Evolutionary conservation across 1,284 basidiomycete genomes (phyloP), one percentile per base, ranked within the genome.

Genomic region (Cutaneotrichosporon sp.): DNA sequence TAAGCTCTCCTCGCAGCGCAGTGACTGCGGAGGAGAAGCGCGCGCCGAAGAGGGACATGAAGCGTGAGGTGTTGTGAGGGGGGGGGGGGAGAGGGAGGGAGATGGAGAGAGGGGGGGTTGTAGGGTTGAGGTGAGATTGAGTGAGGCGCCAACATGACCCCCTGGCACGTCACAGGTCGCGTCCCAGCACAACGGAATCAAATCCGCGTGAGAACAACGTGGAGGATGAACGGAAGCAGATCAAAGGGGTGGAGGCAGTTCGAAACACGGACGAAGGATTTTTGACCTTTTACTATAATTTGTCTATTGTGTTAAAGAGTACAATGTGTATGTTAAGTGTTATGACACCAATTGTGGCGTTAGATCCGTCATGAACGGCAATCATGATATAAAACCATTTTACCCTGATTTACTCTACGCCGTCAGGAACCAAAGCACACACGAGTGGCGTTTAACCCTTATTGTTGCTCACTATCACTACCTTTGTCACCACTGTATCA

Each of bases 21-120:
- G 79, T 80, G 63, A 81, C 81, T 26, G 77, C 80, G 38, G 77
- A 76, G 21, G 76, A 74, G 61, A 80, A 72, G 47, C 75, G 68
- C 26, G 76, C 71, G 62, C 76, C 66, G 47, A 67, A 67, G 30
- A 65, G 26, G 42, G 66, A 67, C 66, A 67, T 67, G 38, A 55
- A 30, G 58, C 14, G 51, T 6, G 55, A 32, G 36, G 32, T n/a
- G 30, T 26, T 21, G 18, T 42, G 57, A 47, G 51, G 32, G 2
- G 31, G 51, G 32, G 2, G 31, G 22, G 11, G 26, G 16, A 18
- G 7, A 14, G 7, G 16, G 8, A 14, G 46, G 46, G 46, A 3
- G 46, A 47, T 53, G 16, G 14, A 18, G 30, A 32, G 30, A n/a
- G 31, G 13, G 51, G 7, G 13, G 26, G 26, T 31, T 13, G 50